Evolutionary conservation across 164 flowering plant species (phyloP), one percentile per base, ranked within the genome.

Genomic region (Vitis riparia): DNA sequence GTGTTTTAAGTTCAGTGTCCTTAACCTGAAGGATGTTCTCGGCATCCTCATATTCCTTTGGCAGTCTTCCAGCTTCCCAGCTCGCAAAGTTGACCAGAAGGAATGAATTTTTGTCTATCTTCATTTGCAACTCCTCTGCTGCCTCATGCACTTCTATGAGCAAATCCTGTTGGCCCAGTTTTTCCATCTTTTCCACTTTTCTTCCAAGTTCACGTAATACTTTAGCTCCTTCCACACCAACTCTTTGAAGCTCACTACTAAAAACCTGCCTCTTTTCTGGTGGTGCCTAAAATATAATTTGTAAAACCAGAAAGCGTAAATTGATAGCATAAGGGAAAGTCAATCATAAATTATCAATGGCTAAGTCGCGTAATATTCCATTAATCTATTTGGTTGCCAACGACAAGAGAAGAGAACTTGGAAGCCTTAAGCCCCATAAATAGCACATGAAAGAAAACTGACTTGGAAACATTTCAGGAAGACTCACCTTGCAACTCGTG

Each of bases 171-270:
- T 79, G 68, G 64, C 77, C 71, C 64, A 91, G 62, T 75, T 82
- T 91, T 70, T 90, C 97, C 98, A 95, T 90, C 63, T 66, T 84
- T 72, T 90, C 84, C 1, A 95, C 79, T 74, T 89, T 95, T 69
- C 67, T 77, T 44, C 92, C 98, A 59, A 95, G 84, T 65, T 83
- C 87, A 49, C 89, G 91, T 44, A 95, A 62, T 5, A 91, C 85
- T 77, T 86, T 90, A 14, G 99, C 98, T 23, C 99, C 97, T 74
- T 82, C 98, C 6, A 66, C 66, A 27, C 97, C 89, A 30, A 95
- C 91, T 66, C 81, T 84, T 70, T 81, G 91, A 62, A 95, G 83
- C 79, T 91, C 93, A 12, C 49, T 62, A 3, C 76, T 56, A 63
- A 95, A 95, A 1, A 88, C 83, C 48, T 82, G 80, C 49, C 97